Evolutionary conservation across 106 monocot species (phyloP).

Genomic region (Xerophyta viscosa): DNA sequence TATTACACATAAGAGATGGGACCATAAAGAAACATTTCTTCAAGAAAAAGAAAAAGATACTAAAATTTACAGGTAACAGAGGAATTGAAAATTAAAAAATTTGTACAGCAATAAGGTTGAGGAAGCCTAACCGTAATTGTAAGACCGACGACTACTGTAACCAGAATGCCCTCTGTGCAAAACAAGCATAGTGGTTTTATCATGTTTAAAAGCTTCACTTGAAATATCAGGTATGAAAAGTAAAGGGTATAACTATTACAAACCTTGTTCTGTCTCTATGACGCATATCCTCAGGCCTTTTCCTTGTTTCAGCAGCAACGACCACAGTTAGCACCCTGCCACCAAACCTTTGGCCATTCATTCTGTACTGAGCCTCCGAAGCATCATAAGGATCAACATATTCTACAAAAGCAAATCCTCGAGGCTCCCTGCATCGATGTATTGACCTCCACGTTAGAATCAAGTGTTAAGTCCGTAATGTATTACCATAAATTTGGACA

Average conservation of each 20-base stretch:
- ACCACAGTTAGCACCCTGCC: slow-evolving; percentile 67
- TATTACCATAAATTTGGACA: neutral
- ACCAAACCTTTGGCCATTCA: slow-evolving; percentile 68
- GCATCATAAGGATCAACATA: slow-evolving; percentile 85
- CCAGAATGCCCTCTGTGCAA: slow-evolving; percentile 32
- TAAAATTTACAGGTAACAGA: too few species aligned
- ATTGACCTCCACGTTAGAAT: neutral
- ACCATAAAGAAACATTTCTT: too few species aligned
- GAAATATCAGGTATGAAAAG: neutral
- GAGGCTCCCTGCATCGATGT: slow-evolving; percentile 54
- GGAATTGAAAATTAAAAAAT: too few species aligned
- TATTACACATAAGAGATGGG: too few species aligned
- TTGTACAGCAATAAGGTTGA: too few species aligned
- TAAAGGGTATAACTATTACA: neutral
- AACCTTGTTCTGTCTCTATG: slow-evolving; percentile 37
- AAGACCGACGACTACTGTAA: slow-evolving; percentile 26
- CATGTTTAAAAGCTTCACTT: neutral
- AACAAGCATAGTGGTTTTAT: neutral
- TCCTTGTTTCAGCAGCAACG: slow-evolving; percentile 57
- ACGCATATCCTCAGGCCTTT: slow-evolving; percentile 75
- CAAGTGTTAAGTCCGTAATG: neutral
- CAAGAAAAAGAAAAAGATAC: too few species aligned
- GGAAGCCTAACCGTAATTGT: slow-evolving; percentile 30
- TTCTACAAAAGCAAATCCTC: slow-evolving; percentile 92
- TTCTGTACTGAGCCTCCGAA: slow-evolving; percentile 82